Evolutionary conservation across 441 rosid genomes (phyloP).

Genomic region (Biscutella laevigata): DNA sequence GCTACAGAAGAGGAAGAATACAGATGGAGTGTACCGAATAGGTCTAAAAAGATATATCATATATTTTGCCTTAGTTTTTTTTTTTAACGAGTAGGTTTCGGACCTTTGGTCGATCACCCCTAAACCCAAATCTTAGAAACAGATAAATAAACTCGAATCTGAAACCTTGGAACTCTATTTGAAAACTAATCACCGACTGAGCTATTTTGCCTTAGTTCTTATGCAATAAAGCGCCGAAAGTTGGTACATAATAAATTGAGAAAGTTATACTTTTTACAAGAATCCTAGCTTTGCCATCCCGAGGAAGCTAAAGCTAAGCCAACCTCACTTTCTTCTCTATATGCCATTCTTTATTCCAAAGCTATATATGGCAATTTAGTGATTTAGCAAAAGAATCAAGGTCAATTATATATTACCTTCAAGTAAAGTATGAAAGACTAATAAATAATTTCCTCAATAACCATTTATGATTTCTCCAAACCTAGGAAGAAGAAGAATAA

Average conservation of each 20-base stretch:
- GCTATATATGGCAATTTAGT: background rate
- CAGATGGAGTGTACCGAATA: no score
- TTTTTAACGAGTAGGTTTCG: no score
- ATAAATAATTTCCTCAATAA: background rate
- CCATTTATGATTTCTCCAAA: background rate
- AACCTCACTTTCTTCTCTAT: background rate
- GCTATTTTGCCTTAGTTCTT: no score
- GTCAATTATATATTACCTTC: background rate
- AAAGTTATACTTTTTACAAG: background rate
- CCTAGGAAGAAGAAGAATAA: background rate
- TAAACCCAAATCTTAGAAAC: no score
- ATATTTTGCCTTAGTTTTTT: no score
- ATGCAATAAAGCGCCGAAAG: no score
- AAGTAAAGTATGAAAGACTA: conserved; percentile 4
- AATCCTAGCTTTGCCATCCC: conserved; percentile 10
- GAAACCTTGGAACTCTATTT: no score
- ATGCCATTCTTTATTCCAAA: background rate
- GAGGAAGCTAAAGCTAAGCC: background rate
- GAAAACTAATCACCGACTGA: no score
- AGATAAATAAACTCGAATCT: no score
- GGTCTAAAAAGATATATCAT: no score
- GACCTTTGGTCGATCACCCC: no score
- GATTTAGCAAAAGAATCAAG: background rate
- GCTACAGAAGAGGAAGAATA: no score
- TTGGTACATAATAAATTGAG: background rate